Base-by-base conservation (phyloP, 164 flowering plant species). In the Paratinospora sagittata region DNA sequence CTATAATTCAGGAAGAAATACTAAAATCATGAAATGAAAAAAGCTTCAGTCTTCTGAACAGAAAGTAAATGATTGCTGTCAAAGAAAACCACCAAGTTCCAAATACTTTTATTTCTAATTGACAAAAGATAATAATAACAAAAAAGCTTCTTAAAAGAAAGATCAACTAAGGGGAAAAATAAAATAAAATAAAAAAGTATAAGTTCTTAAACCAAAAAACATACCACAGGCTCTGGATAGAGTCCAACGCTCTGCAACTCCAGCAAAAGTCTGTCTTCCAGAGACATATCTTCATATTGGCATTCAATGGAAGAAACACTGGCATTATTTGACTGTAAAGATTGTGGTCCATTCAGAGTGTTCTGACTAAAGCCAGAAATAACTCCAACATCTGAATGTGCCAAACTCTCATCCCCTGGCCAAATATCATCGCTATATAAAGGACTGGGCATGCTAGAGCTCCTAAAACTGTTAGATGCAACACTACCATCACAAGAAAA, bases 231-330 rank as follows among this genome's bases (percentile, higher is more conserved):
- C 41, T 93, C 97, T 26, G 85, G 86, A 78, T 72, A 84, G 65
- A 93, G 72, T 66, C 90, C 96, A 81, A 91, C 76, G 73, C 92
- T 89, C 74, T 88, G 93, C 47, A 93, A 86, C 82, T 93, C 98
- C 75, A 86, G 62, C 73, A 88, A 70, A 65, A 91, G 81, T 70
- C 81, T 90, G 61, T 86, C 94, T 26, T 91, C 88, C 39, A 88
- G 68, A 72, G 67, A 72, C 87, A 87, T 77, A 62, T 86, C 83
- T 74, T 84, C 86, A 84, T 88, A 91, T 55, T 74, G 81, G 68
- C 79, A 73, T 63, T 84, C 84, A 67, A 70, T 63, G n/a, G 82
- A 73, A 76, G 84, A 74, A 73, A 70, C 37, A 27, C 65, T 74
- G 66, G 78, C 74, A 78, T 64, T 74, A 76, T 72, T 73, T 67